Evolutionary conservation across 495 filamentous ascomycete species (phyloP).

Genomic region (Hypoxylon fragiforme): DNA sequence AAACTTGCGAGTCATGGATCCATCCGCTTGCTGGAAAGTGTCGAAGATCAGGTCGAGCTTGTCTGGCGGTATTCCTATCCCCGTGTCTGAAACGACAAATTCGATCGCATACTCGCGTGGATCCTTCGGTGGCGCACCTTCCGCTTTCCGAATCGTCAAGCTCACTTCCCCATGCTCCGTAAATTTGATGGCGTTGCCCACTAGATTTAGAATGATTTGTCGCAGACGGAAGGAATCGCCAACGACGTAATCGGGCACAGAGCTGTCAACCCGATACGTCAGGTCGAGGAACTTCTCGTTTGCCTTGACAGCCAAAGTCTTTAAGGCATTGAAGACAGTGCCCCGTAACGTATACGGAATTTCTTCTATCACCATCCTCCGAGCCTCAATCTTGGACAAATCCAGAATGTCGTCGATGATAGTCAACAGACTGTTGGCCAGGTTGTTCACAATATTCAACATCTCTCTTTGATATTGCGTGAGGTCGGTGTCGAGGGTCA

Average conservation of each 20-base stretch:
- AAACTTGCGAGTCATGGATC: conserved; percentile 95
- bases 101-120: conserved; percentile 88
- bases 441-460: conserved; percentile 97
- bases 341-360: conserved; percentile 95
- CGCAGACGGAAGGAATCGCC: conserved; percentile 96
- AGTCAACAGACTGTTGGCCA: conserved; percentile 94
- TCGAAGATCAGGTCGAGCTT: conserved; percentile 99
- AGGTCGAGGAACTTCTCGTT: conserved; percentile 95
- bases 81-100: conserved; percentile 95
- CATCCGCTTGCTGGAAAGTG: conserved; percentile 99
- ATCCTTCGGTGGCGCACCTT: conserved; percentile 59
- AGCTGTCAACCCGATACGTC: conserved; percentile 91
- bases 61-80: conserved; percentile 94
- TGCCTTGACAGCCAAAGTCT: conserved; percentile 94
- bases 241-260: conserved; percentile 93
- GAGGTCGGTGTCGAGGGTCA: conserved; percentile 93
- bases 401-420: conserved; percentile 99
- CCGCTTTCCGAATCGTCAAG: conserved; percentile 81
- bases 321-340: conserved; percentile 96
- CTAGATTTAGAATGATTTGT: conserved; percentile 87
- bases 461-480: conserved; percentile 96
- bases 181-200: conserved; percentile 91
- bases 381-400: conserved; percentile 98
- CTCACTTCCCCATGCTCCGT: conserved; percentile 97
- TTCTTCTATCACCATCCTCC: conserved; percentile 99